phyloP scores from a whole-genome alignment of 139 green algal species.

The Chlorella sp. region DNA sequence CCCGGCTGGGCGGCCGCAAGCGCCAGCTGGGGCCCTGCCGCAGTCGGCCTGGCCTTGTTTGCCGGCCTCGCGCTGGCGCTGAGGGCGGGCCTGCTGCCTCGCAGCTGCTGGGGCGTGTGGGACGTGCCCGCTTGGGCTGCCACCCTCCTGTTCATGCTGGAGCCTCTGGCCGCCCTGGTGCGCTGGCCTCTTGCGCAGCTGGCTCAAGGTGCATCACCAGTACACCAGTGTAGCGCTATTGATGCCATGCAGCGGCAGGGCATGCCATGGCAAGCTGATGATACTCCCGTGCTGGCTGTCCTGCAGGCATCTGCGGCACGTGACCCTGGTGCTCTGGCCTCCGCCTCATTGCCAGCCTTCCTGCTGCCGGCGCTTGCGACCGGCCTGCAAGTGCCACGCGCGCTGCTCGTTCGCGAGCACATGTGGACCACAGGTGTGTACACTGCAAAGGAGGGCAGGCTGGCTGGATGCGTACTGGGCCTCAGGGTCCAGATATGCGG shows the following conservation, averaged over 20 bases:
- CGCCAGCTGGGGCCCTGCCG: conserved; percentile 17
- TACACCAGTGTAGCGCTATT: not conserved
- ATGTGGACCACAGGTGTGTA: conserved; percentile 25
- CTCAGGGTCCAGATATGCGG: not conserved
- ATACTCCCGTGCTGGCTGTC: not conserved
- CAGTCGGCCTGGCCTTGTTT: not conserved
- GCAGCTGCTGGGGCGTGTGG: conserved; percentile 29
- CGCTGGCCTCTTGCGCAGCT: not conserved
- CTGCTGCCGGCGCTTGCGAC: conserved; percentile 27
- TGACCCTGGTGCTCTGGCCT: not conserved
- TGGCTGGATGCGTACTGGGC: not conserved
- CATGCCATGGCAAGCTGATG: no score
- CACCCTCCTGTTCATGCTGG: conserved; percentile 79
- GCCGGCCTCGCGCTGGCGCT: not conserved
- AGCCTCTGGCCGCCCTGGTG: conserved; percentile 76
- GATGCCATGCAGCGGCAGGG: not conserved
- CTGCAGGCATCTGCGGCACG: not conserved
- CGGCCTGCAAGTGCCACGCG: conserved; percentile 21
- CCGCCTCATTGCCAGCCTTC: not conserved
- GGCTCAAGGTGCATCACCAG: not conserved
- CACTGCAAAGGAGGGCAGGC: not conserved
- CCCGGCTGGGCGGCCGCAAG: not conserved
- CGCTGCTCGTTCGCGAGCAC: conserved; percentile 3
- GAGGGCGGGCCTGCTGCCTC: not conserved
- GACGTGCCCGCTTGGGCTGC: conserved; percentile 72